phyloP scores from a whole-genome alignment of 148 eudicot genomes.

The Suaeda aralocaspica region DNA sequence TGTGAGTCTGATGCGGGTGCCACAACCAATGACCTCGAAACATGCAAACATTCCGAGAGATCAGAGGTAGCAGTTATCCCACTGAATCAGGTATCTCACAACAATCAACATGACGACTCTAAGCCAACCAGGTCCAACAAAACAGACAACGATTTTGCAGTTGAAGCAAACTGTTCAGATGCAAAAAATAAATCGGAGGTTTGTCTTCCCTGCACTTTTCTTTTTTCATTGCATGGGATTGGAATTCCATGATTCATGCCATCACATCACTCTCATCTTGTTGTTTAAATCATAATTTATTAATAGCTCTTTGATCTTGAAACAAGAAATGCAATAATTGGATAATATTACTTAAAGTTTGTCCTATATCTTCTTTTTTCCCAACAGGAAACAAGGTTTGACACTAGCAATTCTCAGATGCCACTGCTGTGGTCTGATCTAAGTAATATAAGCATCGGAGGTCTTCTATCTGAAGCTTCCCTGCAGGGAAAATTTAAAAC shows the following conservation, averaged over 20 bases:
- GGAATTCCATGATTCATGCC: neutral
- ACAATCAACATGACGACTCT: slow-evolving; percentile 23
- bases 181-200: slow-evolving; percentile 32
- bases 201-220: slow-evolving; percentile 8
- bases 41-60: slow-evolving; percentile 10
- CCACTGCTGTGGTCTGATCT: slow-evolving; percentile 53
- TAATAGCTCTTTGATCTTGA: neutral
- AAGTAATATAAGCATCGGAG: slow-evolving; percentile 65
- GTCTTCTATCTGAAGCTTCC: slow-evolving; percentile 70
- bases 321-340: neutral
- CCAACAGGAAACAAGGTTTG: slow-evolving; percentile 39
- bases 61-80: slow-evolving; percentile 18
- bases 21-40: slow-evolving; percentile 19
- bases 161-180: slow-evolving; percentile 27
- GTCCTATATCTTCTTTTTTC: slow-evolving; percentile 7
- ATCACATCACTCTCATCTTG: neutral
- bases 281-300: neutral
- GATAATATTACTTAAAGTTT: neutral
- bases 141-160: slow-evolving; percentile 22
- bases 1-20: slow-evolving; percentile 1
- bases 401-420: slow-evolving; percentile 26
- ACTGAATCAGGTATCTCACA: slow-evolving; percentile 7
- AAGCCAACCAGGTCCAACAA: slow-evolving; percentile 21
- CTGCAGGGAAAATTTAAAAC: slow-evolving; percentile 38
- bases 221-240: neutral